phyloP scores from a whole-genome alignment of 371 early-diverging fungal genomes.

The Mortierella polycephala region DNA sequence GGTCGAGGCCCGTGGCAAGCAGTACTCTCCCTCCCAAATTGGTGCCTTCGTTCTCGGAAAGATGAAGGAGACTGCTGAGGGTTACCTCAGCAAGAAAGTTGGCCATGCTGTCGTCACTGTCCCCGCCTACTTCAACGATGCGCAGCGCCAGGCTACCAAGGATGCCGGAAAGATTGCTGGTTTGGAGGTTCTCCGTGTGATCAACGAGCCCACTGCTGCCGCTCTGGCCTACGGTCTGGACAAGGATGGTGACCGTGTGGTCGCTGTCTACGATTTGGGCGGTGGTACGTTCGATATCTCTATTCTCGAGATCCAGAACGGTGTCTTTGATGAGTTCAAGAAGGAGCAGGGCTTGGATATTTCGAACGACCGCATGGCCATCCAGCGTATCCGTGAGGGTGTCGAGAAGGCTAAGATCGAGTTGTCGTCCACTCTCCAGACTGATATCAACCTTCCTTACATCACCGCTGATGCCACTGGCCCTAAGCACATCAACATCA shows the following conservation, averaged over 20 bases:
- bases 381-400: slow-evolving; percentile 96
- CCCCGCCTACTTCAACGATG: slow-evolving; percentile 93
- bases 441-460: slow-evolving; percentile 97
- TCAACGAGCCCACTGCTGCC: slow-evolving; percentile 99
- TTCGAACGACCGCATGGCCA: slow-evolving; percentile 87
- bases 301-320: slow-evolving; percentile 97
- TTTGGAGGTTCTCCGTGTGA: slow-evolving; percentile 97
- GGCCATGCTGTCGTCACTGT: slow-evolving; percentile 95
- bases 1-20: slow-evolving; percentile 95
- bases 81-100: slow-evolving; percentile 88
- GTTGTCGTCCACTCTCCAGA: slow-evolving; percentile 91
- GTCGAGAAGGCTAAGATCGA: slow-evolving; percentile 99
- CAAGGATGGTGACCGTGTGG: slow-evolving; percentile 86
- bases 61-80: slow-evolving; percentile 97
- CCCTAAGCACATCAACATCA: slow-evolving; percentile 96
- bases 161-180: slow-evolving; percentile 98
- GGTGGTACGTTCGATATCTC: slow-evolving; percentile 99
- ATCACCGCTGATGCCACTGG: slow-evolving; percentile 94
- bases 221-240: slow-evolving; percentile 99
- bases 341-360: slow-evolving; percentile 84
- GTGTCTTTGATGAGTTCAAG: slow-evolving; percentile 96
- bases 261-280: slow-evolving; percentile 99
- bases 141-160: slow-evolving; percentile 99
- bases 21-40: slow-evolving; percentile 95
- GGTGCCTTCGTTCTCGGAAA: slow-evolving; percentile 93